A percentile compares a stretch with the other conserved stretches of the same genome.
Conservation (phyloP, 805 yeast genomes). For the Kazachstania viticola region DNA sequence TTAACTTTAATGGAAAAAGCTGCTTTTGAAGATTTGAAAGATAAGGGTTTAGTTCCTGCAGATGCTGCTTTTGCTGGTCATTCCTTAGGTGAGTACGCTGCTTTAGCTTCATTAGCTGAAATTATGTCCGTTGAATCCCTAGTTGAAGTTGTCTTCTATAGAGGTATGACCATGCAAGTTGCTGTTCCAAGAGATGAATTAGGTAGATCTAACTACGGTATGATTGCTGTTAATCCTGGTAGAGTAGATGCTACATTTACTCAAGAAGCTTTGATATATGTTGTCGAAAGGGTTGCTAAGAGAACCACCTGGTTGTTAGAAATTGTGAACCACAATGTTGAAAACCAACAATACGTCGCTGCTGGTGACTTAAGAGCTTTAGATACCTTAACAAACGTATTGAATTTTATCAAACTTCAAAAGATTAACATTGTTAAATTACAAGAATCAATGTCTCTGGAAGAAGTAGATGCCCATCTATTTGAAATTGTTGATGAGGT, state of each 20-base stretch:
- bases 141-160: conserved; percentile 95
- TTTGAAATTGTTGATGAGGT: conserved; percentile 81
- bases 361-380: conserved; percentile 97
- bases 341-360: conserved; percentile 95
- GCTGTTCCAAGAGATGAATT: conserved; percentile 94
- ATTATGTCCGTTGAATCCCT: conserved; percentile 97
- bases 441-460: conserved; percentile 70
- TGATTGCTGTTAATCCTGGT: conserved; percentile 97
- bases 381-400: conserved; percentile 84
- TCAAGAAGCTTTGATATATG: conserved; percentile 89
- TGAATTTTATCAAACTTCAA: conserved; percentile 87
- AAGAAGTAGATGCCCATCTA: conserved; percentile 81
- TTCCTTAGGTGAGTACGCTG: conserved; percentile 98
- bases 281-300: conserved; percentile 74
- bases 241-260: conserved; percentile 80
- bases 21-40: conserved; percentile 91
- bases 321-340: conserved; percentile 96
- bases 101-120: conserved; percentile 91
- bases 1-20: conserved; percentile 99
- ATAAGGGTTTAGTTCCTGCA: conserved; percentile 89
- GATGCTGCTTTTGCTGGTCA: conserved; percentile 97
- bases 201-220: conserved; percentile 98
- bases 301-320: conserved; percentile 91
- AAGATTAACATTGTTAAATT: conserved; percentile 87
- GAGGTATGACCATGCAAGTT: conserved; percentile 99